Evolutionary conservation across 148 eudicot genomes (phyloP), one percentile per base, ranked within the genome.

Genomic region (Vaccinium corymbosum): DNA sequence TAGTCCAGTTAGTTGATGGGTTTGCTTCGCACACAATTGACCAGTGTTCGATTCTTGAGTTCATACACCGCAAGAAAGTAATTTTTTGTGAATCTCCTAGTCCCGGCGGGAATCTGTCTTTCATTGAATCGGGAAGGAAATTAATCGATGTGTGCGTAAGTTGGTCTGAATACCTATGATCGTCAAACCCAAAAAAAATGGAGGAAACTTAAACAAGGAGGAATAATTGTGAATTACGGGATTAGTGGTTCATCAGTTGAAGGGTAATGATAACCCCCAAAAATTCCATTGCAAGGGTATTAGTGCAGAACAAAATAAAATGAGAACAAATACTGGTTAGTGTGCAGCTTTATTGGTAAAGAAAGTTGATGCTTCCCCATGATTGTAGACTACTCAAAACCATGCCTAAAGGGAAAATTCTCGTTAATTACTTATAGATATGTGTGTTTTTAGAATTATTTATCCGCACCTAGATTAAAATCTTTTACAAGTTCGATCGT

Each of bases 221-320:
- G 53, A 62, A 80, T 62, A 32, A 42, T 61, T n/a, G 48, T 80
- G 82, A 70, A n/a, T 61, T 61, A 80, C 64, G 82, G 73, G 73
- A n/a, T 80, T 62, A 61, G 82, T 42, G 56, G 35, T 64, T 80
- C 82, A 61, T 10, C 59, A 77, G 59, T 42, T 80, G 35, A 19
- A 22, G 73, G 5, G 17, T 3, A 22, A 80, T 42, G 82, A 62
- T 62, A 46, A 42, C 56, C 82, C 74, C 73, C 64, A 80, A 57
- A 80, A 62, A 80, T 80, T 62, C 82, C 56, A 12, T 48, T 42
- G 57, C 52, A 46, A 75, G 78, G 53, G 2, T 48, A 51, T 77
- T 14, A 29, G 38, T 68, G 73, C 7, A 27, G 38, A 68, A 68
- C 17, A 27, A 68, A 29, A 68, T 68, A 68, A 68, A 27, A 27